phyloP scores from a whole-genome alignment of 2,329 filamentous ascomycete species.

The Xylariales sp. region DNA sequence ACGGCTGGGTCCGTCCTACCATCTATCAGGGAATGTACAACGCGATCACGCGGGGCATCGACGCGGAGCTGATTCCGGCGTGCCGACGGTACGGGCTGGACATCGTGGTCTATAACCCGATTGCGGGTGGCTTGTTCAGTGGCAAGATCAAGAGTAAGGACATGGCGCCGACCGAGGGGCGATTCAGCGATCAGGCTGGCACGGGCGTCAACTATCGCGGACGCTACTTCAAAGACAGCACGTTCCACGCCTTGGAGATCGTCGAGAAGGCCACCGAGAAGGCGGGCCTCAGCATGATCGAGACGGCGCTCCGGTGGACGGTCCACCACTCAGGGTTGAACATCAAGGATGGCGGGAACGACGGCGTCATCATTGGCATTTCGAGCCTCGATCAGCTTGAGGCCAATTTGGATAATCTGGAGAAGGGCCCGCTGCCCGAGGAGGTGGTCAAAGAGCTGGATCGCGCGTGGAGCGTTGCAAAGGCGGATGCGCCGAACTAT shows the following conservation, averaged over 20 bases:
- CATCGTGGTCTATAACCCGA: conserved; percentile 76
- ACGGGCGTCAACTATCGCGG: conserved; percentile 55
- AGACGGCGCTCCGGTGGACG: conserved; percentile 69
- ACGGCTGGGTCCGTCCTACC: conserved; percentile 76
- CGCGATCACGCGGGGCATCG: conserved; percentile 69
- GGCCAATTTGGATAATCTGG: conserved; percentile 52
- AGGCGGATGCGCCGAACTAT: conserved; percentile 49
- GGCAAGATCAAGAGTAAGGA: conserved; percentile 72
- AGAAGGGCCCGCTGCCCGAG: conserved; percentile 69
- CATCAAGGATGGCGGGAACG: conserved; percentile 46
- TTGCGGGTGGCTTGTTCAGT: conserved; percentile 75
- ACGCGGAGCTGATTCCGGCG: conserved; percentile 67
- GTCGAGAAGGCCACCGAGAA: conserved; percentile 67
- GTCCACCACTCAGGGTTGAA: conserved; percentile 63
- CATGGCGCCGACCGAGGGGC: conserved; percentile 57
- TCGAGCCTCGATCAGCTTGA: conserved; percentile 54
- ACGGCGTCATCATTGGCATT: conserved; percentile 57
- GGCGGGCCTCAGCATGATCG: conserved; percentile 58
- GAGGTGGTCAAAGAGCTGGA: conserved; percentile 73
- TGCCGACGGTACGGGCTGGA: conserved; percentile 74
- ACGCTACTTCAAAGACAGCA: conserved; percentile 67
- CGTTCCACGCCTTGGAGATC: conserved; percentile 58
- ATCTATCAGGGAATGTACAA: conserved; percentile 91
- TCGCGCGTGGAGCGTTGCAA: conserved; percentile 70
- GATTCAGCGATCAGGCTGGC: conserved; percentile 56